Evolutionary conservation across 495 filamentous ascomycete genomes (phyloP).

Genomic region (Parathielavia hyrcaniae): DNA sequence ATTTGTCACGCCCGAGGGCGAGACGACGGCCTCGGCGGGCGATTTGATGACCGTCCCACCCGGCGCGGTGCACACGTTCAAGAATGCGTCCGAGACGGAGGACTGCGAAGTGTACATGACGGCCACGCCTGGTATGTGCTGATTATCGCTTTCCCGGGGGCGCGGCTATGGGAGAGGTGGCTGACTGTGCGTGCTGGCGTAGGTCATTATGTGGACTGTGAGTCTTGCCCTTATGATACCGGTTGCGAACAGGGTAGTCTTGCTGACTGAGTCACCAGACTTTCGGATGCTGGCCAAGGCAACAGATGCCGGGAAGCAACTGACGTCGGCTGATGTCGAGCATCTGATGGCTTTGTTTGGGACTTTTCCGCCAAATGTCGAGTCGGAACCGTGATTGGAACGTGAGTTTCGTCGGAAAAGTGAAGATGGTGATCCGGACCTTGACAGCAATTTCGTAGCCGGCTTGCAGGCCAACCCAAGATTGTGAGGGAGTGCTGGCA

Average conservation of each 20-base stretch:
- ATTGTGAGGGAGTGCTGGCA: background rate
- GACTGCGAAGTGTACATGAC: slow-evolving; percentile 52
- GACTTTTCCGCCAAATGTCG: slow-evolving; percentile 32
- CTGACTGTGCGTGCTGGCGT: background rate
- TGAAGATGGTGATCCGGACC: background rate
- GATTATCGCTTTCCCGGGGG: too few species aligned
- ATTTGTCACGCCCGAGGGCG: slow-evolving; percentile 39
- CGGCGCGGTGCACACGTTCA: slow-evolving; percentile 49
- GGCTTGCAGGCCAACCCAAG: background rate
- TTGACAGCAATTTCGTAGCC: background rate
- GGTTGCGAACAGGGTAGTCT: background rate
- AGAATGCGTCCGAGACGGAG: slow-evolving; percentile 46
- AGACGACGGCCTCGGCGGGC: slow-evolving; percentile 43
- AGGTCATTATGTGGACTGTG: slow-evolving; percentile 32
- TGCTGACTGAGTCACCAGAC: slow-evolving; percentile 20
- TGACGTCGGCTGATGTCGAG: slow-evolving; percentile 19
- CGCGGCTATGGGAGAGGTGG: too few species aligned
- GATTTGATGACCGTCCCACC: slow-evolving; percentile 49
- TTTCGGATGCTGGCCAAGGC: slow-evolving; percentile 34
- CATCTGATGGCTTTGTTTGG: slow-evolving; percentile 36
- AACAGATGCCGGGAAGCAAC: slow-evolving; percentile 19
- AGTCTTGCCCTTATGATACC: background rate
- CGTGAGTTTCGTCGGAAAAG: background rate
- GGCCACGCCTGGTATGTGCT: slow-evolving; percentile 39
- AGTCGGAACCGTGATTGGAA: slow-evolving; percentile 26